Evolutionary conservation across 306 rosid species (phyloP).

Genomic region (Lablab purpureus): DNA sequence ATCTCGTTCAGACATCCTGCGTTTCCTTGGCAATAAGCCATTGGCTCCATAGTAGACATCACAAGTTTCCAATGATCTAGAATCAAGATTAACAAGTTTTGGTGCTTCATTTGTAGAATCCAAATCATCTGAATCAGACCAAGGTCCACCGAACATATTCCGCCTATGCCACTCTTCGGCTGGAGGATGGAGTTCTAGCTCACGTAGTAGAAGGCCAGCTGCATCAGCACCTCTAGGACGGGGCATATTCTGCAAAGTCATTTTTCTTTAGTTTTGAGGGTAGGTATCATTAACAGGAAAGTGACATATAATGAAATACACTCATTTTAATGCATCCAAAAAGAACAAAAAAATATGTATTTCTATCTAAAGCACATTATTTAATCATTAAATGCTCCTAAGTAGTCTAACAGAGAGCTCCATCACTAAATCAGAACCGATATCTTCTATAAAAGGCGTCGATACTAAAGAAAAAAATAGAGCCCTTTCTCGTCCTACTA

Average conservation of each 20-base stretch:
- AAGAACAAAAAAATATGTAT: slow-evolving; percentile 11
- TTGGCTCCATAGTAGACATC: slow-evolving; percentile 68
- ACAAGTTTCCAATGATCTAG: slow-evolving; percentile 65
- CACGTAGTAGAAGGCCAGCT: slow-evolving; percentile 91
- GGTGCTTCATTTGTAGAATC: slow-evolving; percentile 67
- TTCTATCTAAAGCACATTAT: slow-evolving; percentile 13
- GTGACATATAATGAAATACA: not conserved
- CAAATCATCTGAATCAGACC: slow-evolving; percentile 77
- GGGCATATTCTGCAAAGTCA: slow-evolving; percentile 78
- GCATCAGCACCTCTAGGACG: slow-evolving; percentile 97
- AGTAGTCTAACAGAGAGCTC: slow-evolving; percentile 10
- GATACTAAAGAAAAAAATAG: slow-evolving; percentile 2
- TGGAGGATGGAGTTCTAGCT: slow-evolving; percentile 95
- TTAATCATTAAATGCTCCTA: slow-evolving; percentile 14
- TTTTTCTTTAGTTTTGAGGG: slow-evolving; percentile 36
- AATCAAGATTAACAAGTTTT: slow-evolving; percentile 67
- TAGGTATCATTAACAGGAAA: slow-evolving; percentile 3
- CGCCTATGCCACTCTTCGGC: slow-evolving; percentile 97
- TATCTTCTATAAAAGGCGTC: slow-evolving; percentile 1
- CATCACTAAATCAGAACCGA: slow-evolving; percentile 25
- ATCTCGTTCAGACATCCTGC: slow-evolving; percentile 96
- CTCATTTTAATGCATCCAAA: slow-evolving; percentile 31
- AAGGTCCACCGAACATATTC: slow-evolving; percentile 88
- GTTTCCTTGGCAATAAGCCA: slow-evolving; percentile 91
- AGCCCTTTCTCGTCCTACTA: slow-evolving; percentile 12